Percentiles rank a stretch among this genome's conserved stretches.
phyloP scores from a whole-genome alignment of 2,329 filamentous ascomycete species.

The Dothideomycetes sp. region DNA sequence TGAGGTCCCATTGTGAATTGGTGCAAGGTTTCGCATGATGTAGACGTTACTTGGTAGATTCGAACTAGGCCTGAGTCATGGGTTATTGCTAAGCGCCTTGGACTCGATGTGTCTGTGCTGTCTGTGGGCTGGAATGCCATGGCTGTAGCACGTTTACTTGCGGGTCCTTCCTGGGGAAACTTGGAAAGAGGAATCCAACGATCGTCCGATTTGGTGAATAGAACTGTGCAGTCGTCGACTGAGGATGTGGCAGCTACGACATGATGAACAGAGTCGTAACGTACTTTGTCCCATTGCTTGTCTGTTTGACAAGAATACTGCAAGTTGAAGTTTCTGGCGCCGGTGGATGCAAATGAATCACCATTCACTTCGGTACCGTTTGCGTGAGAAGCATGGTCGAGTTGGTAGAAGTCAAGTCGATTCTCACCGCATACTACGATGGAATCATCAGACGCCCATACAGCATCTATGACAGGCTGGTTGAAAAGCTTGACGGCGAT shows the following conservation, averaged over 20 bases:
- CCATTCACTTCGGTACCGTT: slow-evolving; percentile 15
- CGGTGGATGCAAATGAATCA: slow-evolving; percentile 6
- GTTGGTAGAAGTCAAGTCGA: slow-evolving; percentile 31
- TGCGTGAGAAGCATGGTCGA: slow-evolving; percentile 16
- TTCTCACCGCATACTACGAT: slow-evolving; percentile 37
- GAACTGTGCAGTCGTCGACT: slow-evolving; percentile 22
- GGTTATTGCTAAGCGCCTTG: slow-evolving; percentile 29
- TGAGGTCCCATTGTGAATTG: slow-evolving; percentile 19
- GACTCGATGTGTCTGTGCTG: background rate
- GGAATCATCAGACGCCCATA: slow-evolving; percentile 34
- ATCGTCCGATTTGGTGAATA: slow-evolving; percentile 27
- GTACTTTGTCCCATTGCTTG: slow-evolving; percentile 24
- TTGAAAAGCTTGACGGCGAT: slow-evolving; percentile 34
- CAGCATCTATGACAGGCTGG: slow-evolving; percentile 33
- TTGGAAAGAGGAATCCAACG: slow-evolving; percentile 10
- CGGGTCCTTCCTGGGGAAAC: slow-evolving; percentile 4
- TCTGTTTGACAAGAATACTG: slow-evolving; percentile 21
- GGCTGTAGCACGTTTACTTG: slow-evolving; percentile 27
- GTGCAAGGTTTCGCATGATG: slow-evolving; percentile 15
- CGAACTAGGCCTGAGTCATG: slow-evolving; percentile 32
- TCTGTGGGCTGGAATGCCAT: slow-evolving; percentile 32
- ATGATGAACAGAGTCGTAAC: slow-evolving; percentile 25
- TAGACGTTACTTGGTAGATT: slow-evolving; percentile 30
- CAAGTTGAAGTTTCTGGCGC: slow-evolving; percentile 18
- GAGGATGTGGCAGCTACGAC: slow-evolving; percentile 29